These are phyloP conservation scores for Leishmania guyanensis DNA, from an alignment of 208 protist genomes.

Conservation along the genomic window DNA sequence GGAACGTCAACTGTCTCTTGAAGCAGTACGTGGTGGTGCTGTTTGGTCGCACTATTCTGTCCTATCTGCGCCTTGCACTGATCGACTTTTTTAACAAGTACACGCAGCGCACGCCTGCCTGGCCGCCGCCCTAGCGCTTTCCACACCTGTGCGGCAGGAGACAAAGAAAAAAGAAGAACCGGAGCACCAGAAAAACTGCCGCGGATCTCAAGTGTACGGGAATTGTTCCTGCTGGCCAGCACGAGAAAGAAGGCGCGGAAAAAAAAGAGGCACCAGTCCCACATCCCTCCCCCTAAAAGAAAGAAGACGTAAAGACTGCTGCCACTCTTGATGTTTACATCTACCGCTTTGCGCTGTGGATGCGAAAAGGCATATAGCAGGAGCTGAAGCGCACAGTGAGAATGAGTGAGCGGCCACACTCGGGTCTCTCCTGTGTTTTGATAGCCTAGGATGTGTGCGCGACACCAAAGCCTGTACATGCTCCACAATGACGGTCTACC, in stretches of 20 bases:
- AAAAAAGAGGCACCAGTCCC: not conserved
- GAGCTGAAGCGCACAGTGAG: not conserved
- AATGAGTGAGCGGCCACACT: too few relatives aligned
- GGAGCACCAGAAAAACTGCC: not conserved
- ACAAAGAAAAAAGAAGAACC: not conserved
- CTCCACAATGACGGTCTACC: not conserved
- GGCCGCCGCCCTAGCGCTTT: not conserved
- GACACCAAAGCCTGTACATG: not conserved
- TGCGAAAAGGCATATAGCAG: too few relatives aligned
- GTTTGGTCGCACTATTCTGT: constrained; percentile 29
- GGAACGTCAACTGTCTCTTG: constrained; percentile 40
- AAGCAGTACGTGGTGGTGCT: constrained; percentile 53
- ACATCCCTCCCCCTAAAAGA: not conserved
- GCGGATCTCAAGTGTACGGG: not conserved
- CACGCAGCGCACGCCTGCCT: constrained; percentile 3
- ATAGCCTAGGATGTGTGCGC: not conserved
- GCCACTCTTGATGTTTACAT: not conserved
- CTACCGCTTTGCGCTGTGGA: not conserved
- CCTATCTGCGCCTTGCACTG: constrained; percentile 31
- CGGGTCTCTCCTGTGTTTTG: not conserved
- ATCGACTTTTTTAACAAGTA: constrained; percentile 55
- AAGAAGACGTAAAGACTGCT: not conserved
- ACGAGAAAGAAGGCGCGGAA: not conserved
- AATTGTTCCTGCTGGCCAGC: not conserved
- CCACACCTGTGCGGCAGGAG: not conserved